Base-by-base conservation (phyloP, 345 rosid species). In the Arabis hirsuta region DNA sequence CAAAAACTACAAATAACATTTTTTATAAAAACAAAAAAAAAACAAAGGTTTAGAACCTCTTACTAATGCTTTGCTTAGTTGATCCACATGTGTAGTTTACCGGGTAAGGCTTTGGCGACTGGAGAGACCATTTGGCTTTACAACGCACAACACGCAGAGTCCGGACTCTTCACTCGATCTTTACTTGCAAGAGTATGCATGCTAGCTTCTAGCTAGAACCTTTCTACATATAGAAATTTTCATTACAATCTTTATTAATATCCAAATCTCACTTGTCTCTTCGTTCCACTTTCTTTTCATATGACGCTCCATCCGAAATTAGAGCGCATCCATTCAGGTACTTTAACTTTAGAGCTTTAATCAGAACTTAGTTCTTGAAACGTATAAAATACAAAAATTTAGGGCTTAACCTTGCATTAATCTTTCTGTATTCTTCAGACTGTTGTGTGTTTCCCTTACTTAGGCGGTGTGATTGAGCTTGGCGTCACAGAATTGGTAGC, bases 311-410 rank as follows among this genome's bases (percentile, higher is more conserved):
- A 55, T 7, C 22, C 13, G 42, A 32, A 55, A 61, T 34, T 63
- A 91, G 97, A 91, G 97, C 76, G 97, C 97, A 36, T 84, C 88
- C 58, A 88, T 91, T 82, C 92, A 87, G 95, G 97, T 90, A 81
- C 51, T 14, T 14, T 22, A 22, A 22, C 24, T 22, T n/a, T n/a
- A 55, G 42, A 36, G 7, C 7, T 55, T 32, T 55, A 32, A n/a
- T 9, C 7, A 4, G 4, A 55, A 55, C 60, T n/a, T n/a, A 14
- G 39, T 54, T 16, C 39, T 54, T 29, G n/a, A 54, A n/a, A 8
- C n/a, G 24, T 55, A 32, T 29, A n/a, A 31, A 0, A 55, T 6
- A 26, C 59, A 29, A n/a, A 31, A 55, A 1, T 29, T 55, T 8
- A 9, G 12, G 22, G 60, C 52, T 62, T 26, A 32, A 1, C n/a